Evolutionary conservation across 139 green algal genomes (phyloP).

Genomic region (Chlamydomonas incerta): DNA sequence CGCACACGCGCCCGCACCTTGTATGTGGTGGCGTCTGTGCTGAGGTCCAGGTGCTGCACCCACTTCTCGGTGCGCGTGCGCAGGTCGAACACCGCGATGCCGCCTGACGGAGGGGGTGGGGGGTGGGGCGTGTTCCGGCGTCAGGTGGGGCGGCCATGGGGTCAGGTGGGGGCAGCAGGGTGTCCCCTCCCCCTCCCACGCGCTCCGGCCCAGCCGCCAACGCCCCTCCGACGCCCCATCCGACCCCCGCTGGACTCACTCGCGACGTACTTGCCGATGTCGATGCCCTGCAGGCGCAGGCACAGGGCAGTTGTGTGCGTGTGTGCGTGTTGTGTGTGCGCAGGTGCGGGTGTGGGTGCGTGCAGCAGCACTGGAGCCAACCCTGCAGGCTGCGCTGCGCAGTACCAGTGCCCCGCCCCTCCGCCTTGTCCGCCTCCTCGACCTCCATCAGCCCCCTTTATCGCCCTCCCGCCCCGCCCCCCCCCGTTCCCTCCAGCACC

Average conservation of each 20-base stretch:
- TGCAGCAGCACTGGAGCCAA: no score
- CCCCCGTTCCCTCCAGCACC: no score
- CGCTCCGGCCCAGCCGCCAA: no score
- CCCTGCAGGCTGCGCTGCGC: no score
- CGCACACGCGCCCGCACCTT: constrained; percentile 26
- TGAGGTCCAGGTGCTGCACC: constrained; percentile 94
- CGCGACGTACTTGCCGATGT: constrained; percentile 58
- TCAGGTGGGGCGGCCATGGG: no score
- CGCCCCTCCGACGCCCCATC: not conserved
- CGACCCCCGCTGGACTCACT: constrained; percentile 53
- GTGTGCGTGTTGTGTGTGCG: no score
- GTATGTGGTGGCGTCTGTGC: constrained; percentile 86
- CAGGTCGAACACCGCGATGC: constrained; percentile 91
- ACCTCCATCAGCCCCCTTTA: no score
- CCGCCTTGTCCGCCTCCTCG: no score
- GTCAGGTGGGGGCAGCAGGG: not conserved
- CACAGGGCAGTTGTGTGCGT: no score
- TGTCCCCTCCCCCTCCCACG: not conserved
- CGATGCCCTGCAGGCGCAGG: constrained; percentile 4
- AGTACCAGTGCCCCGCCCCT: no score
- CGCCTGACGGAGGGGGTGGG: constrained; percentile 54
- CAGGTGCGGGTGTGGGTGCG: no score
- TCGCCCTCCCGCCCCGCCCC: no score
- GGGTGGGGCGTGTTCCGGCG: not conserved
- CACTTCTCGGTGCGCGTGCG: constrained; percentile 80